Evolutionary conservation across 176 grass and related monocot genomes (phyloP), one percentile per base, ranked within the genome.

Genomic region (Carex parvula): DNA sequence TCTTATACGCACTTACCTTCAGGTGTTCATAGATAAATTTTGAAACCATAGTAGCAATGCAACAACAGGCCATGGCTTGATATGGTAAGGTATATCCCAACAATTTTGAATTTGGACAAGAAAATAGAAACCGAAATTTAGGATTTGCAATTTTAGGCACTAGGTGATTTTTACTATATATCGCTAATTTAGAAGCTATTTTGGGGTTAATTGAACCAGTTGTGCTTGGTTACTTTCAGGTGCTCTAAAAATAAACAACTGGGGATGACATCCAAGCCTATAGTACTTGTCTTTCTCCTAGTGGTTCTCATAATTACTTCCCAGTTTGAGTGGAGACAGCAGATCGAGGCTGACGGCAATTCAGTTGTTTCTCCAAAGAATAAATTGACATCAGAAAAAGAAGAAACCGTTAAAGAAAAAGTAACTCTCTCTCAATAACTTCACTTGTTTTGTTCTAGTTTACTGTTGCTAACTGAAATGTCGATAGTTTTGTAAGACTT

Each of bases 271-370:
- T 76, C 88, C 42, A 83, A 86, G 79, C 88, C 88, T 48, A 72
- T 92, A 75, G 88, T 92, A 15, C 91, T 92, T 17, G 64, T 92
- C 58, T 86, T 86, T 83, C 88, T 92, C 18, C 83, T 92, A 18
- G 48, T 92, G 26, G 91, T 90, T 78, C 91, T 92, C 64, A 81
- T 92, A 58, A 70, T 92, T 71, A 90, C 91, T 71, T 90, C 91
- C 60, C 91, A 92, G 79, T 92, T 92, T 67, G 91, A 92, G 73
- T 92, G 91, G 91, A 94, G 91, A 80, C 85, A 91, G 83, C 89
- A 94, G 79, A 88, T 94, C 64, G 89, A 94, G 57, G 89, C 72
- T n/a, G 90, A 95, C 64, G 82, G 76, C 11, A 86, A 94, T 78
- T 87, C 82, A 0, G 59, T 71, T 4, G 60, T 87, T 5, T 60